Evolutionary conservation across 805 yeast species (phyloP), one percentile per base, ranked within the genome.

Genomic region (Suhomyces sp.): DNA sequence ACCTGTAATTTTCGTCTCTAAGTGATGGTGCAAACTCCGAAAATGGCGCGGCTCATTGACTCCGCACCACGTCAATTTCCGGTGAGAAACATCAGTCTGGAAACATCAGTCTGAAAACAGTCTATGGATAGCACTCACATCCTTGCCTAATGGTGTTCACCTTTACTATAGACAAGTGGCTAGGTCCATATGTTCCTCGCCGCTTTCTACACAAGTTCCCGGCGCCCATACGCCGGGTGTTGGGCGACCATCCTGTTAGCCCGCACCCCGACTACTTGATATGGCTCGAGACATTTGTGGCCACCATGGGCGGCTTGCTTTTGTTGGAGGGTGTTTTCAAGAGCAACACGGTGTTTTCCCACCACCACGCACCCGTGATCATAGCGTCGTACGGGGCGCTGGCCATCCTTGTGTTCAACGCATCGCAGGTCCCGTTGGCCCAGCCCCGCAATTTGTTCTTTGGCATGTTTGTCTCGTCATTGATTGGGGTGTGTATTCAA

Each of bases 331-430:
- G 77, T 0, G 70, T 81, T 0, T 81, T 81, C 60, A 67, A 63
- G 54, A 61, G 63, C 48, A 67, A 67, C 48, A 69, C 72, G 0
- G 77, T 71, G 0, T 80, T 81, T 57, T 60, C 67, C 3, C 46
- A 56, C 19, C 76, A 73, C 54, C 60, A 68, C 49, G 77, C 81
- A 0, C 84, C 85, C 3, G 60, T 72, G 9, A 71, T 82, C n/a
- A 68, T 81, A 40, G 85, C 85, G 2, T 70, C 78, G 56, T 81
- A 81, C 57, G 90, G 86, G 0, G 90, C 90, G 0, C 71, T 85
- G 2, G 86, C 88, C 1, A 78, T 85, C 35, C 68, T 85, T 10
- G 68, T 81, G 42, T 85, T 79, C 66, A 85, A 84, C 60, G 78
- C 81, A 1, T 67, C 71, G n/a, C 74, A 64, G 19, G 78, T 80